phyloP scores from a whole-genome alignment of 169 alveolate species.

The Blepharisma undulans region DNA sequence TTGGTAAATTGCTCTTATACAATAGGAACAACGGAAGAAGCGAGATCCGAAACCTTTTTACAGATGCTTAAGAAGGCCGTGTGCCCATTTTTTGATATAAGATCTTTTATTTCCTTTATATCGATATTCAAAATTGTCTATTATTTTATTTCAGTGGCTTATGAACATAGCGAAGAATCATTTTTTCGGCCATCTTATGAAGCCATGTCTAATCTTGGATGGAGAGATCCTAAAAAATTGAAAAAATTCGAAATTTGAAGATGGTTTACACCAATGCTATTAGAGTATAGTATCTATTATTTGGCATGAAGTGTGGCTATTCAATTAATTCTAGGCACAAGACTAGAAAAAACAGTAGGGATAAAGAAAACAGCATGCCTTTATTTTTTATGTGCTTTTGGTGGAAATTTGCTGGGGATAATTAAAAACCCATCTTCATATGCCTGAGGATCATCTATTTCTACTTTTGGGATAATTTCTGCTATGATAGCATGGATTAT shows the following conservation, averaged over 20 bases:
- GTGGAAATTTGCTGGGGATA: constrained; percentile 31
- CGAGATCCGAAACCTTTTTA: not conserved
- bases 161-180: not conserved
- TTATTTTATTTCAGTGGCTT: not conserved
- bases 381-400: constrained; percentile 42
- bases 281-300: constrained; percentile 47
- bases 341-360: constrained; percentile 55
- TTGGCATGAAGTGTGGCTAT: constrained; percentile 46
- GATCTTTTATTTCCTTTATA: not conserved
- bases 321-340: constrained; percentile 50
- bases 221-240: constrained; percentile 34
- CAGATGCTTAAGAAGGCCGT: not conserved
- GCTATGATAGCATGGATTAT: constrained; percentile 46
- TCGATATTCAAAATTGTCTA: not conserved
- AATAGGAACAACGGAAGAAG: constrained; percentile 19
- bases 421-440: not conserved
- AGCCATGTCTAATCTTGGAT: constrained; percentile 44
- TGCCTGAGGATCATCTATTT: constrained; percentile 57
- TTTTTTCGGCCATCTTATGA: constrained; percentile 45
- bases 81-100: constrained; percentile 7
- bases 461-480: constrained; percentile 48
- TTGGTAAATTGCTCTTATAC: too few species aligned
- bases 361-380: constrained; percentile 37
- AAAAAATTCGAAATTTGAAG: constrained; percentile 46
- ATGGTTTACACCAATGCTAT: constrained; percentile 48